A percentile compares a stretch with the other conserved stretches of the same genome.
These are phyloP conservation scores for Colletotrichum tropicale DNA, from an alignment of 2,329 filamentous ascomycete species.

Conservation along the genomic window DNA sequence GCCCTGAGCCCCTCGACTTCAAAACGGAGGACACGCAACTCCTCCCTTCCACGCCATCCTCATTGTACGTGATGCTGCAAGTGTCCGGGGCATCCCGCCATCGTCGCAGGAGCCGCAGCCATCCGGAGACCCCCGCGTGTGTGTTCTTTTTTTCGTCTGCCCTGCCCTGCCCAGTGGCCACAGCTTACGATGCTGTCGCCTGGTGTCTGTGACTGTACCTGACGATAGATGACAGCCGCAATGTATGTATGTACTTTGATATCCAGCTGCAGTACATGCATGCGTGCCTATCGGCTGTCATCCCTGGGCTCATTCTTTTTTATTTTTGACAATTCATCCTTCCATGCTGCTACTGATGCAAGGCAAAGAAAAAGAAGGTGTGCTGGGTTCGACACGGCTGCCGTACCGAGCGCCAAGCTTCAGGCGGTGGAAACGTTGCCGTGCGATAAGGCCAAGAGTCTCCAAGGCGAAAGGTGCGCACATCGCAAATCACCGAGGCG, in stretches of 20 bases:
- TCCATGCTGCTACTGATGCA: background rate
- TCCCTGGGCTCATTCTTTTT: background rate
- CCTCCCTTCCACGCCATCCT: background rate
- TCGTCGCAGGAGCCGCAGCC: background rate
- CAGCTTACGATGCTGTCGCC: background rate
- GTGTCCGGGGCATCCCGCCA: constrained; percentile 2
- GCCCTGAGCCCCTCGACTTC: background rate
- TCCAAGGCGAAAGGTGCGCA: background rate
- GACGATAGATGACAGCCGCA: background rate
- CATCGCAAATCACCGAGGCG: background rate
- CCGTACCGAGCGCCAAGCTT: constrained; percentile 1
- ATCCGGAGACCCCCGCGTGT: background rate
- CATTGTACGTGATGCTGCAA: background rate
- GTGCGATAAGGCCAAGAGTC: constrained; percentile 4
- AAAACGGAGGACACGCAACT: constrained; percentile 12
- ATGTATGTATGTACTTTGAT: background rate
- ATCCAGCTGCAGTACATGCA: background rate
- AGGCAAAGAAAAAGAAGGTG: background rate
- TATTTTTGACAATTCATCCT: background rate
- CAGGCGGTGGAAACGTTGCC: constrained; percentile 8
- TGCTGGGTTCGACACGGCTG: background rate
- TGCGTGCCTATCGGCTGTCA: background rate
- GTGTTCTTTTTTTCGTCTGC: too few species aligned
- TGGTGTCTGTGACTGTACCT: background rate
- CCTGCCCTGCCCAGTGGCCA: background rate